phyloP scores from a whole-genome alignment of 371 early-diverging fungal genomes.

The Coemansia sp. region DNA sequence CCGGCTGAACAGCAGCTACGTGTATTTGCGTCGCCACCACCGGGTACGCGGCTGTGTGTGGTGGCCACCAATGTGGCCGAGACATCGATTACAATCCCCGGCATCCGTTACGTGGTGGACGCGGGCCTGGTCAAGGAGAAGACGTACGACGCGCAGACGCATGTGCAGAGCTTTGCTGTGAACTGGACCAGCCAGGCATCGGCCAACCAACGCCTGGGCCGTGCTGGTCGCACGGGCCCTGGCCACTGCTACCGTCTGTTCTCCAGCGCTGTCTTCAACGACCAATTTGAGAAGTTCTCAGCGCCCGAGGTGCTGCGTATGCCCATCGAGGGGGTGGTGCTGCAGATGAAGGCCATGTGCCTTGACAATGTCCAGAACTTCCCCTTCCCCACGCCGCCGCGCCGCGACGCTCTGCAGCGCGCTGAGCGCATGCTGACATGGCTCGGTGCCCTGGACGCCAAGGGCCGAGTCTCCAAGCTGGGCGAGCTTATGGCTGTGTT shows the following conservation, averaged over 20 bases:
- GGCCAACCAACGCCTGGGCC: constrained; percentile 96
- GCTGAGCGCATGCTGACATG: constrained; percentile 72
- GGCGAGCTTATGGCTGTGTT: constrained; percentile 90
- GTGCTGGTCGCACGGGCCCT: constrained; percentile 96
- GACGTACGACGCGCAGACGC: constrained; percentile 74
- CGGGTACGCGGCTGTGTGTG: constrained; percentile 89
- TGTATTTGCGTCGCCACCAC: constrained; percentile 86
- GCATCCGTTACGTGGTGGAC: constrained; percentile 97
- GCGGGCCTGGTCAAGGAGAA: constrained; percentile 94
- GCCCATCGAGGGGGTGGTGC: constrained; percentile 93
- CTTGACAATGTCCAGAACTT: constrained; percentile 93
- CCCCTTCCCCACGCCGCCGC: constrained; percentile 92
- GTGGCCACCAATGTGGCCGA: constrained; percentile 99
- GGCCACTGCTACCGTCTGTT: constrained; percentile 98
- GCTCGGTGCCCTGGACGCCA: constrained; percentile 73
- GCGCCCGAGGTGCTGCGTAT: constrained; percentile 93
- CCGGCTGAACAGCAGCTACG: constrained; percentile 85
- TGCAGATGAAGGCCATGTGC: constrained; percentile 95
- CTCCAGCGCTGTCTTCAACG: constrained; percentile 90
- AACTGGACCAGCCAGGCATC: constrained; percentile 94
- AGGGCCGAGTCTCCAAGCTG: constrained; percentile 74
- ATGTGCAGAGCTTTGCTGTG: constrained; percentile 86
- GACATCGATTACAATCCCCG: constrained; percentile 97
- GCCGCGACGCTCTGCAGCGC: constrained; percentile 61
- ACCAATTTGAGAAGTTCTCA: constrained; percentile 84